Evolutionary conservation across 805 yeast species (phyloP), one percentile per base, ranked within the genome.

Genomic region (Suhomyces sp.): DNA sequence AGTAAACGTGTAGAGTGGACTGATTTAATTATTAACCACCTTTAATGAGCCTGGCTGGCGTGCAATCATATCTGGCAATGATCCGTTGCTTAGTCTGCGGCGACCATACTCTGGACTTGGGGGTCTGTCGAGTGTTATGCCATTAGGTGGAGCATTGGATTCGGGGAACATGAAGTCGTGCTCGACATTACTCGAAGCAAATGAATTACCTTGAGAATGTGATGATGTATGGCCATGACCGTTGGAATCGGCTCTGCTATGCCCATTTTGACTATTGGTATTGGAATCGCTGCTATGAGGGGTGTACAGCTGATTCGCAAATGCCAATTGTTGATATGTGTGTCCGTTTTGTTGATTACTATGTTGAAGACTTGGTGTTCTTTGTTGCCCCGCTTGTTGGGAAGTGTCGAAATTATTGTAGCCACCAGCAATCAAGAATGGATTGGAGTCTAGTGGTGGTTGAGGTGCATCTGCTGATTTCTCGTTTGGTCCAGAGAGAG

Each of bases 81-180:
- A 74, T 12, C 79, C 77, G 41, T 75, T 68, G 49, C 79, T 73
- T 39, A 76, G 61, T 40, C 77, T 63, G 42, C 76, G 63, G 31
- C 75, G 65, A 14, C 76, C 77, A 38, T 51, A 51, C 37, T 60
- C 72, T 11, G 60, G 42, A 3, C 42, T 21, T 4, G 44, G 38
- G 13, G 39, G 34, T 17, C 31, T 16, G 4, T 37, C 37, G 2
- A n/a, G 25, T 10, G 29, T 19, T 7, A 28, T 15, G 10, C 24
- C 30, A 12, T 26, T 19, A 10, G 16, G 25, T n/a, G 11, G 6
- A 13, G 19, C 19, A 8, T 13, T 31, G 23, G 23, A 12, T 6
- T 42, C 42, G 30, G 29, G 31, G 32, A 41, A 37, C 5, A 29
- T 31, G 21, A 42, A 43, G 19, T 42, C 48, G 10, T 29, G 26